Base-by-base conservation (phyloP, 2,329 filamentous ascomycete species). In the Furcasterigmium sp. region DNA sequence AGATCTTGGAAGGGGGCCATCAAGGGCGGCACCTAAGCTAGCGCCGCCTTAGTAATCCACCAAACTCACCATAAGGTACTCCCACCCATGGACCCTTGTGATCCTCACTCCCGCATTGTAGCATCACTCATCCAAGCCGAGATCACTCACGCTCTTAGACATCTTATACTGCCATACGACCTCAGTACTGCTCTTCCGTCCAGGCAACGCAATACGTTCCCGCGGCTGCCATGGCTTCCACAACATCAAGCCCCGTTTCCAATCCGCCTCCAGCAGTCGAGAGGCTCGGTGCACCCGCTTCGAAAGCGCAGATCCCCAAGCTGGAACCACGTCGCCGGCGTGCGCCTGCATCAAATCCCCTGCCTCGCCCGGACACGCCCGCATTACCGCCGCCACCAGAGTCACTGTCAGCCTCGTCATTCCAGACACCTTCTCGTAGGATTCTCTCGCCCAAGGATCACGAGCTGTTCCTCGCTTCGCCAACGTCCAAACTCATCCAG, bases 401-500 rank as follows among this genome's bases (percentile, higher is more conserved):
- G 48, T 10, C 15, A 5, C 70, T 75, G 32, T 73, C 76, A 41
- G 72, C 67, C 37, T 71, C 83, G 57, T 66, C 63, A 6, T 94
- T 87, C 69, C 69, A 72, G 45, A 69, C 69, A 6, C 93, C 93
- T 1, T 78, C 74, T 11, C 78, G 91, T 47, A 80, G 91, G 8
- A 97, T 98, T 41, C 69, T 98, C 11, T 91, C 90, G 3, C 72
- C 73, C 3, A 70, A 78, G 39, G 93, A 98, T 53, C 91, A 95
- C 59, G 75, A 87, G 15, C 67, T 89, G 4, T 98, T 97, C 56
- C 75, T 90, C 15, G 68, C 78, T 1, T 96, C 91, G 0, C 73
- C 84, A 0, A 84, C 91, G 7, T 85, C 87, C 62, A 73, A 72
- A 8, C 76, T 97, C 32, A 76, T 98, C 35, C 70, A 87, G 45